Evolutionary conservation across 2,329 filamentous ascomycete genomes (phyloP), one percentile per base, ranked within the genome.

Genomic region (Cryphonectria parasitica): DNA sequence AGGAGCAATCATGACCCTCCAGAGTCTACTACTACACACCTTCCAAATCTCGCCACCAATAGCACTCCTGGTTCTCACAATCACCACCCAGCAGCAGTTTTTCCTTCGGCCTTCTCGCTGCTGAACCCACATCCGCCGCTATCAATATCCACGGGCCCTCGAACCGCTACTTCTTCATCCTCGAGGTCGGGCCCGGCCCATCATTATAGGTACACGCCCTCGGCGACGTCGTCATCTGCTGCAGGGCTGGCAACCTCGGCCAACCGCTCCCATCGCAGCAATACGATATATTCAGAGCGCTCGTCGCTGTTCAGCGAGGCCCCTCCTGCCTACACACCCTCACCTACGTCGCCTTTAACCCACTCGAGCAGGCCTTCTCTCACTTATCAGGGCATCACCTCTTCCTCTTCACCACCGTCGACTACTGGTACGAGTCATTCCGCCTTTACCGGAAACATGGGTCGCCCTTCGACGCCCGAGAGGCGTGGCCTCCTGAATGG

Each of bases 261-360:
- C 22, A 39, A 28, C 41, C 36, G 61, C 39, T 28, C 36, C 36
- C 61, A n/a, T 13, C 61, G 75, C 71, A 75, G 75, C 45, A 72
- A 74, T 45, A 77, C 78, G 31, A 72, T 79, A 76, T 79, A 80
- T 76, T 77, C 78, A 34, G 78, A 80, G 67, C 71, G 73, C 66
- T 73, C 72, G 39, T 71, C 71, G 39, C 71, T 74, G 71, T 72
- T 71, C 70, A 73, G 49, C 78, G 83, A 85, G 69, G 84, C 85
- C 7, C 85, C 85, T 13, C 85, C 85, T 8, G 85, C 85, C 13
- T 87, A 87, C 75, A 84, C 83, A 2, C 84, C 84, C 5, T 79
- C 80, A 22, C 78, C 79, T 0, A 76, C 73, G 31, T 82, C 82
- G 17, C 77, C 80, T 10, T 73, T 77, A 22, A 69, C 69, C 39